Percentiles rank a stretch among this genome's conserved stretches.
phyloP scores from a whole-genome alignment of 805 yeast species.

The Saturnispora galanensis region DNA sequence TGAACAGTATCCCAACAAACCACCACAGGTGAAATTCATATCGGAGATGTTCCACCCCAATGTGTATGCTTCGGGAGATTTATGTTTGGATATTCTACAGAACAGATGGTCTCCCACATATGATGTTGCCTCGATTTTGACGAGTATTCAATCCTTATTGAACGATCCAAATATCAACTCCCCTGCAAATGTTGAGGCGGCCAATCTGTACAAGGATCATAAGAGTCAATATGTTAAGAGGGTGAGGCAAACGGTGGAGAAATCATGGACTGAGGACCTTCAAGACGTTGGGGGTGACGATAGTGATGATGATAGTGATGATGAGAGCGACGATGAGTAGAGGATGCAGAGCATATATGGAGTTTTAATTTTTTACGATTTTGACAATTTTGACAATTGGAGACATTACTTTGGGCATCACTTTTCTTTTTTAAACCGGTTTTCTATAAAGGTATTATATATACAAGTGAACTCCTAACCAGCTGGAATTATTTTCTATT shows the following conservation, averaged over 20 bases:
- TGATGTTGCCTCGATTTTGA: constrained; percentile 90
- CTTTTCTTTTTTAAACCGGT: not conserved
- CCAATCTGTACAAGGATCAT: constrained; percentile 90
- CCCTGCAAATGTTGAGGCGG: constrained; percentile 98
- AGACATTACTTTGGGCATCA: not conserved
- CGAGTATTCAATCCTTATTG: constrained; percentile 82
- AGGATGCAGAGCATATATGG: constrained; percentile 8
- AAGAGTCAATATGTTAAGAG: constrained; percentile 84
- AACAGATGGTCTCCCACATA: constrained; percentile 98
- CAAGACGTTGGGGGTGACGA: constrained; percentile 45
- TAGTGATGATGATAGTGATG: constrained; percentile 25
- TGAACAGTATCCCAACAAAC: constrained; percentile 96
- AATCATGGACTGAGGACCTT: constrained; percentile 82
- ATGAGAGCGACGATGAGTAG: constrained; percentile 16
- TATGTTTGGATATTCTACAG: constrained; percentile 91
- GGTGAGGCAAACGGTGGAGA: constrained; percentile 91
- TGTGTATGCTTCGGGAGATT: constrained; percentile 90
- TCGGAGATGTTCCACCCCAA: constrained; percentile 98
- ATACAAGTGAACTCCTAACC: not conserved
- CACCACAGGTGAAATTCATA: constrained; percentile 84
- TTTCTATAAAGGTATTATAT: not conserved
- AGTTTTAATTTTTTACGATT: no score
- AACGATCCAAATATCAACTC: constrained; percentile 95
- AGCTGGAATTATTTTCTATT: no score
- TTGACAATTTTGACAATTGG: no score